Evolutionary conservation across 305 asterid genomes (phyloP).

Genomic region (Fraxinus paxiana): DNA sequence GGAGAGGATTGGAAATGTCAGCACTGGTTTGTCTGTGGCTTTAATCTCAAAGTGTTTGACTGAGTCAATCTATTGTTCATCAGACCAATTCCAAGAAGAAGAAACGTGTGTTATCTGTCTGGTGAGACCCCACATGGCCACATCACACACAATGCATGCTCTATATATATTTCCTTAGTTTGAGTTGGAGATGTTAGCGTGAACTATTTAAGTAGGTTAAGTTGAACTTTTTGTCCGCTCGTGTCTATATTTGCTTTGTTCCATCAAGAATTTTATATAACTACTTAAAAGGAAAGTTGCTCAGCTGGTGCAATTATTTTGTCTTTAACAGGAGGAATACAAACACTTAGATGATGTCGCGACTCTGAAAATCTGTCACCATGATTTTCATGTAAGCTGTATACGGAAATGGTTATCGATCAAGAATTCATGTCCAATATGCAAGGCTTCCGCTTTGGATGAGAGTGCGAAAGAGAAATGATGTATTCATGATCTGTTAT

Average conservation of each 20-base stretch:
- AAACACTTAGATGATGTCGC: slow-evolving; percentile 60
- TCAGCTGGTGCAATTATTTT: not conserved
- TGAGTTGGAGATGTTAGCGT: not conserved
- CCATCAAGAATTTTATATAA: not conserved
- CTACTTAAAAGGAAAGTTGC: not conserved
- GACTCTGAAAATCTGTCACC: slow-evolving; percentile 53
- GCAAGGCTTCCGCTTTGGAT: slow-evolving; percentile 59
- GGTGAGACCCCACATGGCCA: slow-evolving; percentile 38
- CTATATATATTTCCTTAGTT: not conserved
- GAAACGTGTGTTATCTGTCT: slow-evolving; percentile 64
- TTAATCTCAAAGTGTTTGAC: slow-evolving; percentile 50
- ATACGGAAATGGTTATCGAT: slow-evolving; percentile 69
- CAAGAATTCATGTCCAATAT: slow-evolving; percentile 73
- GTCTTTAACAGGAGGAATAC: slow-evolving; percentile 64
- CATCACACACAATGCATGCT: not conserved
- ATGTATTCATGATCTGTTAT: slow-evolving; percentile 9
- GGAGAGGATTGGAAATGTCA: slow-evolving; percentile 78
- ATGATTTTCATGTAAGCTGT: slow-evolving; percentile 71
- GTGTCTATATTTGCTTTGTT: not conserved
- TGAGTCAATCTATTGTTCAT: slow-evolving; percentile 49
- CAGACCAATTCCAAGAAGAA: slow-evolving; percentile 52
- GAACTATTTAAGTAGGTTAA: not conserved
- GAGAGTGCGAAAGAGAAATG: slow-evolving; percentile 34
- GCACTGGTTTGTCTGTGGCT: slow-evolving; percentile 71
- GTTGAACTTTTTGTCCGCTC: not conserved